Conservation (phyloP, 805 yeast species). For the Candida pseudoglaebosa region DNA sequence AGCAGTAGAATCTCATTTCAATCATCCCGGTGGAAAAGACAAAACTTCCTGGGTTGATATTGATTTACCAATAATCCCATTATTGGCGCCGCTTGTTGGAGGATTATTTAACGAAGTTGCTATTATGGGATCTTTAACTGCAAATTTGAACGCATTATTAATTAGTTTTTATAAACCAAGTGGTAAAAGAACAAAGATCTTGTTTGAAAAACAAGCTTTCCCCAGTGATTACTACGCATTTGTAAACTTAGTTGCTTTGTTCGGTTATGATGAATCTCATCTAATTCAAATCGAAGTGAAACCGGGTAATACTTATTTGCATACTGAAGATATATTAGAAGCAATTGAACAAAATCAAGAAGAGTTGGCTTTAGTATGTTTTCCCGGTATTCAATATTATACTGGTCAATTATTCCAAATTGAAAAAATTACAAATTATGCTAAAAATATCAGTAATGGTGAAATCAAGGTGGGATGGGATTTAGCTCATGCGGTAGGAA, state of each 20-base stretch:
- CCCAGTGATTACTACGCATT: constrained; percentile 92
- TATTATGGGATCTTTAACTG: constrained; percentile 80
- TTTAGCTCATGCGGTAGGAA: constrained; percentile 91
- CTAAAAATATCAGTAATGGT: constrained; percentile 34
- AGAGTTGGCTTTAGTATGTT: constrained; percentile 66
- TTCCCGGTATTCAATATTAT: constrained; percentile 89
- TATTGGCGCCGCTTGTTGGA: constrained; percentile 73
- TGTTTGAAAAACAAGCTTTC: constrained; percentile 84
- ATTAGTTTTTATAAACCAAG: constrained; percentile 71
- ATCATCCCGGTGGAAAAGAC: constrained; percentile 49
- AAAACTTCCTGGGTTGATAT: constrained; percentile 76
- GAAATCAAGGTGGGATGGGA: constrained; percentile 84
- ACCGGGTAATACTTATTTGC: constrained; percentile 50
- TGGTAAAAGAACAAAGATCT: constrained; percentile 56
- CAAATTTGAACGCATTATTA: constrained; percentile 72
- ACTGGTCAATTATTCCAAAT: constrained; percentile 87
- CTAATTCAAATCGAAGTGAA: constrained; percentile 64
- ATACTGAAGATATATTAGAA: constrained; percentile 59
- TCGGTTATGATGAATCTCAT: constrained; percentile 50
- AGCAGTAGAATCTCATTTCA: constrained; percentile 83
- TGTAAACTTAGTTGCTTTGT: constrained; percentile 62
- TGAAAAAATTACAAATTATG: constrained; percentile 59
- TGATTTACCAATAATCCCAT: constrained; percentile 70
- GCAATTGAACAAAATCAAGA: constrained; percentile 54
- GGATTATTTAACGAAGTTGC: constrained; percentile 77